These are phyloP conservation scores for Gaertneriomyces sp. DNA, from an alignment of 192 early-diverging fungal species.

Conservation along the genomic window DNA sequence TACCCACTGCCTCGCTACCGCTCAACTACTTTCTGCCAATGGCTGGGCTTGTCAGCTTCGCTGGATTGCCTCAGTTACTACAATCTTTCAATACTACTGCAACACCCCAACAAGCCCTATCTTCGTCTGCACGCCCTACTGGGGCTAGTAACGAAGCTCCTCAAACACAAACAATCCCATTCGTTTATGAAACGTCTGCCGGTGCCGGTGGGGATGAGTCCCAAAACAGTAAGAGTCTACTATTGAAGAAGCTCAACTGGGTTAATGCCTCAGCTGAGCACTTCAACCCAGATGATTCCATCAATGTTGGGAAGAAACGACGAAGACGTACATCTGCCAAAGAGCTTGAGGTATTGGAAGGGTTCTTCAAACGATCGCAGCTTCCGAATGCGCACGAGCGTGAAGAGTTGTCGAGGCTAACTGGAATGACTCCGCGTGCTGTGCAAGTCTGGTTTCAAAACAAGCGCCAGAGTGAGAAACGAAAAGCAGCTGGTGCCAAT, in stretches of 20 bases:
- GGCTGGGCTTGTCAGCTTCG: too few relatives aligned
- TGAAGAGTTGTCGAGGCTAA: constrained; percentile 56
- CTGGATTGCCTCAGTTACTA: too few relatives aligned
- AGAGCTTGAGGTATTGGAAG: constrained; percentile 12
- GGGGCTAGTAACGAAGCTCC: too few relatives aligned
- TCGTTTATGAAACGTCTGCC: too few relatives aligned
- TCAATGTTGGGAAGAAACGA: constrained; percentile 16
- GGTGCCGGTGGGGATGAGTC: background rate
- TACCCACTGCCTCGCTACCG: too few relatives aligned
- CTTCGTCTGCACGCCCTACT: too few relatives aligned
- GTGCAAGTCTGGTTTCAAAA: constrained; percentile 98
- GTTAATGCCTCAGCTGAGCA: constrained; percentile 14
- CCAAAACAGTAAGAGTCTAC: background rate
- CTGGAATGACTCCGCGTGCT: constrained; percentile 80
- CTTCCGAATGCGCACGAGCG: constrained; percentile 14
- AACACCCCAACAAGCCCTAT: too few relatives aligned
- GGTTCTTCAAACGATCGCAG: background rate
- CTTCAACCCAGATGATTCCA: constrained; percentile 13
- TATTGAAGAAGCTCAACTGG: constrained; percentile 17
- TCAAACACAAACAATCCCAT: too few relatives aligned
- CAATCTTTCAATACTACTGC: too few relatives aligned
- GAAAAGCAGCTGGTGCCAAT: background rate
- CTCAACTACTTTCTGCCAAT: too few relatives aligned
- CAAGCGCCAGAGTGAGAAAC: constrained; percentile 61
- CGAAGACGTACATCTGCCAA: constrained; percentile 8